Evolutionary conservation across 148 eudicot species (phyloP), one percentile per base, ranked within the genome.

Genomic region (Heliamphora exappendiculata): DNA sequence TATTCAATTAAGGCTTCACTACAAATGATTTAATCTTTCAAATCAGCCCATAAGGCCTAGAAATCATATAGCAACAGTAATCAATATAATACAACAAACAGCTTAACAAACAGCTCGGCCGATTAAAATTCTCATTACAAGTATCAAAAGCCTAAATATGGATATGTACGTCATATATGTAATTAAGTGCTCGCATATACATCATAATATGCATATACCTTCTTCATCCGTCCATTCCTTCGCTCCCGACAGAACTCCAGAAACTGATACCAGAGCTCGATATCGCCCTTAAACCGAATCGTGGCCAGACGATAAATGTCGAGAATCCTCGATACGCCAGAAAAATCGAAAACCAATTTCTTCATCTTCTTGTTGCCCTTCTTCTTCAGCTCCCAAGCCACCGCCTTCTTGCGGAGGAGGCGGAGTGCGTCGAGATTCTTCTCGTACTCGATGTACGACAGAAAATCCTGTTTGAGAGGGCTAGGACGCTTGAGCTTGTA

Each of bases 181-280:
- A 55, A 4, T 54, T 24, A 47, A 1, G 7, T 13, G 24, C 0
- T 28, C 7, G 0, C 4, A 37, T 28, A 16, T n/a, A 33, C n/a
- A n/a, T n/a, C n/a, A n/a, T n/a, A n/a, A n/a, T 7, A 67, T 45
- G 37, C 29, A 33, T 24, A 19, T 86, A 94, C 98, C 97, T 89
- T 94, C 69, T 88, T 94, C 92, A 94, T 87, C 57, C 90, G 80
- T 10, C 97, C 93, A 70, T 87, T 88, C 31, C 82, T 82, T 41
- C 78, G 88, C 41, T 78, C 80, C 76, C 89, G 83, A 76, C 96
- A 92, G 67, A 77, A 94, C 86, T 94, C 98, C 74, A 94, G 72
- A 76, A 87, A 94, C 89, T 80, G 87, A 87, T 92, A 90, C 98
- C 98, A 94, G 4, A 94, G 78, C 72, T 83, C 81, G 39, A 94